Evolutionary conservation across 2,329 filamentous ascomycete genomes (phyloP), one percentile per base, ranked within the genome.

Genomic region (Clarireedia paspali): DNA sequence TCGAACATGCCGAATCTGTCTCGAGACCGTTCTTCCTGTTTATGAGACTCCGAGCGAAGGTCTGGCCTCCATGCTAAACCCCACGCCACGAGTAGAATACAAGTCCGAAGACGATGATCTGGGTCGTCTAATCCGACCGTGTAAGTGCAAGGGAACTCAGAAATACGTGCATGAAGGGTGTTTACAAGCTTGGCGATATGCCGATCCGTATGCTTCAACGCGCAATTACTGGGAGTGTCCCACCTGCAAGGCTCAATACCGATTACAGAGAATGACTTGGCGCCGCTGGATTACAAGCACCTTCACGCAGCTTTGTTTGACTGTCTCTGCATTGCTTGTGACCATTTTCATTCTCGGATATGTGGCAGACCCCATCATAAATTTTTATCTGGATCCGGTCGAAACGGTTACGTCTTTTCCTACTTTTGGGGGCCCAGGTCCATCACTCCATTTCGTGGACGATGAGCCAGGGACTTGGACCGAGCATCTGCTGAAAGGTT

Each of bases 111-210:
- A 89, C 62, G 78, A 83, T 6, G 79, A 85, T 61, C 79, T 87
- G 30, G 89, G 89, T 40, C 85, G 90, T 50, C 76, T 99, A 27
- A 81, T 97, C 64, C 87, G 88, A 53, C 94, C 94, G 38, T 99
- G 94, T 77, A 84, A 86, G 73, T 99, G 94, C 79, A 95, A 89
- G 74, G 94, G 94, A 52, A 89, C 88, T 40, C 89, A 92, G 64
- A 89, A 89, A 73, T 96, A 95, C 72, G 91, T 97, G 24, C 94
- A 99, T 70, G 90, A 96, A 71, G 87, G 84, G 30, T 99, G 94
- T 68, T 77, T 99, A 49, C 83, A 88, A 66, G 78, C 82, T 10
- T 97, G 91, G 90, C 83, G 94, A 63, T 79, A 85, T 60, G 80
- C 88, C 45, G 83, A 90, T 67, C 87, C 88, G 0, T 66, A 78